Evolutionary conservation across 1,284 basidiomycete species (phyloP).

Genomic region (Cronartium quercuum): DNA sequence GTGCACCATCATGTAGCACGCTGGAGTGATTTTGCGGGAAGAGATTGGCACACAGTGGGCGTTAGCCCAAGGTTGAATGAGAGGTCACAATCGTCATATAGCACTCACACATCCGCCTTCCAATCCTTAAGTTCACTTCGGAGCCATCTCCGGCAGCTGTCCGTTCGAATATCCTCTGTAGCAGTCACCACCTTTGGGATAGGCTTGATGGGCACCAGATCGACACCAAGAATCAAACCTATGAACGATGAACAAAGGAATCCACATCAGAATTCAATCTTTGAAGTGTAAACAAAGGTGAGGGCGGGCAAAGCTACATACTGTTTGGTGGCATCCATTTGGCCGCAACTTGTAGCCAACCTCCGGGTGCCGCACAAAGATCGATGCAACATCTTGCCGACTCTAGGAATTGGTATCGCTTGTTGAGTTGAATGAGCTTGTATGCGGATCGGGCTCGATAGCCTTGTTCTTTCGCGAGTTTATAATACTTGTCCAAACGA

Average conservation of each 20-base stretch:
- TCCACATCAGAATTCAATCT: constrained; percentile 38
- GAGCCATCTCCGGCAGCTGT: constrained; percentile 79
- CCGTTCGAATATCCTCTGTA: constrained; percentile 89
- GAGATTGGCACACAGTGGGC: not conserved
- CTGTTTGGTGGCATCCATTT: constrained; percentile 97
- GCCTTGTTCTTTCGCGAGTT: constrained; percentile 75
- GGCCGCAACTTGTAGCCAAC: constrained; percentile 97
- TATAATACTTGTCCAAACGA: constrained; percentile 44
- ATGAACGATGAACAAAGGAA: constrained; percentile 9
- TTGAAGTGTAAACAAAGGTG: constrained; percentile 47
- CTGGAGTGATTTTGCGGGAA: constrained; percentile 35
- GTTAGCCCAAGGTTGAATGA: not conserved
- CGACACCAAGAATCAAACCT: constrained; percentile 62
- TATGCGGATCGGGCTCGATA: constrained; percentile 99
- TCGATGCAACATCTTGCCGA: constrained; percentile 90
- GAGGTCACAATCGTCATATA: not conserved
- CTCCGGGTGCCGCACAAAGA: constrained; percentile 96
- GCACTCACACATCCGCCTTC: constrained; percentile 80
- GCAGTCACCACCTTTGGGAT: constrained; percentile 91
- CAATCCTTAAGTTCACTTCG: constrained; percentile 90
- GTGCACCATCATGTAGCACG: constrained; percentile 98
- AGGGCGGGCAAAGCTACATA: constrained; percentile 56
- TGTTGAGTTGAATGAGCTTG: constrained; percentile 98
- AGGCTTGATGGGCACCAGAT: constrained; percentile 91
- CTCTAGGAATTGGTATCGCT: constrained; percentile 91